Evolutionary conservation across 2,329 filamentous ascomycete genomes (phyloP), one percentile per base, ranked within the genome.

Genomic region (Colletotrichum aenigma): DNA sequence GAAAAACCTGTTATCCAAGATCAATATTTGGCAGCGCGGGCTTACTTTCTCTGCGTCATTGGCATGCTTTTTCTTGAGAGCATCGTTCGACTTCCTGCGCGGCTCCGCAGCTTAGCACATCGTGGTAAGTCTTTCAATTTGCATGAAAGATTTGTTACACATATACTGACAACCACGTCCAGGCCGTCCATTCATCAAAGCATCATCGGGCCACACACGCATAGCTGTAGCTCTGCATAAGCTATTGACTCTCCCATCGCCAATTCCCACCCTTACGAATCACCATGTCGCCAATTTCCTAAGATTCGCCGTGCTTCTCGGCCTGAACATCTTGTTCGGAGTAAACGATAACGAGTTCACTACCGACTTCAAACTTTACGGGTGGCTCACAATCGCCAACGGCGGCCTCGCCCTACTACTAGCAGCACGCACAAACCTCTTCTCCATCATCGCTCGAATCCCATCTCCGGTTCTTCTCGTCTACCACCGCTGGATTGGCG

Each of bases 291-390:
- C 55, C 55, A 58, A 58, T 7, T 58, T 24, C 13, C 24, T 58
- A 6, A n/a, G 55, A 18, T 18, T 58, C 9, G 55, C 21, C 24
- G 55, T 28, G 4, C 55, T 58, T 3, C 55, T 58, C 9, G 24
- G 24, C 7, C 26, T 58, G 4, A 58, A 58, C 55, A 28, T 58
- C 1, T 12, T 58, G 4, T 58, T 58, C 55, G 55, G 55, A 28
- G 55, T 58, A 28, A 58, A 58, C 55, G 55, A 58, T 4, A 58
- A 58, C 24, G 55, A 58, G 9, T 58, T 26, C 55, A 58, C 55
- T 1, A 58, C 55, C 21, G 55, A 58, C 26, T 58, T 58, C 24
- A 58, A 58, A 18, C 55, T 58, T 7, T 58, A 58, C 2, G 55
- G 55, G 15, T 58, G 55, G 55, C 55, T 58, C 7, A 28, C 55